phyloP scores from a whole-genome alignment of 495 filamentous ascomycete genomes.

The Articulospora tetracladia region DNA sequence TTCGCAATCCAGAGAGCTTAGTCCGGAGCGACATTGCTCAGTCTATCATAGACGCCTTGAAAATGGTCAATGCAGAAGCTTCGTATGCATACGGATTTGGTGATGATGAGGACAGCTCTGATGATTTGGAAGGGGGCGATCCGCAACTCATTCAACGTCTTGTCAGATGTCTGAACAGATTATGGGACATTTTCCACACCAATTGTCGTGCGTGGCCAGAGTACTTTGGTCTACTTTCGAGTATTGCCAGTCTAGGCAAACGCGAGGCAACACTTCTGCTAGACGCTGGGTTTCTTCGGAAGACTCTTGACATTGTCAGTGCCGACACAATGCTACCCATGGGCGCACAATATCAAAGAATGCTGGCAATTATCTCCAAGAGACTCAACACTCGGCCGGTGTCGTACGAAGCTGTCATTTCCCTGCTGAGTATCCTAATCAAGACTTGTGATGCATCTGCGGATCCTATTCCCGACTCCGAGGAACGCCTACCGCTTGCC shows the following conservation, averaged over 20 bases:
- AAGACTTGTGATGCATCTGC: constrained; percentile 20
- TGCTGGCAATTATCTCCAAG: constrained; percentile 42
- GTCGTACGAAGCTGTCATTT: constrained; percentile 48
- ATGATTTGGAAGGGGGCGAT: constrained; percentile 25
- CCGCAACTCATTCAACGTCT: constrained; percentile 48
- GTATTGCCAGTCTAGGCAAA: constrained; percentile 53
- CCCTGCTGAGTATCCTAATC: constrained; percentile 48
- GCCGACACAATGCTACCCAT: constrained; percentile 49
- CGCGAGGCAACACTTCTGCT: constrained; percentile 52
- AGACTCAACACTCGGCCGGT: constrained; percentile 46
- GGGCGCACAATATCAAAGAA: constrained; percentile 35
- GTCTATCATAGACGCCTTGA: constrained; percentile 53
- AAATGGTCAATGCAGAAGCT: constrained; percentile 42
- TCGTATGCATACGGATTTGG: constrained; percentile 34
- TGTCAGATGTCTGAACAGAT: constrained; percentile 44
- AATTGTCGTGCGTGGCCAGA: constrained; percentile 71
- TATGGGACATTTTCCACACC: constrained; percentile 52
- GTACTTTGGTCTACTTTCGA: constrained; percentile 66
- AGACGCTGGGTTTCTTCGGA: constrained; percentile 48
- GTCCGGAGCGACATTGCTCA: constrained; percentile 56
- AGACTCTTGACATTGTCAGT: constrained; percentile 57
- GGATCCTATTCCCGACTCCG: constrained; percentile 9
- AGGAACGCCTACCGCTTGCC: constrained; percentile 12
- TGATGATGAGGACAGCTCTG: constrained; percentile 25
- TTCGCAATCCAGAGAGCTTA: constrained; percentile 56